Conservation (phyloP, 805 yeast species). For the Ogataea ganodermae region DNA sequence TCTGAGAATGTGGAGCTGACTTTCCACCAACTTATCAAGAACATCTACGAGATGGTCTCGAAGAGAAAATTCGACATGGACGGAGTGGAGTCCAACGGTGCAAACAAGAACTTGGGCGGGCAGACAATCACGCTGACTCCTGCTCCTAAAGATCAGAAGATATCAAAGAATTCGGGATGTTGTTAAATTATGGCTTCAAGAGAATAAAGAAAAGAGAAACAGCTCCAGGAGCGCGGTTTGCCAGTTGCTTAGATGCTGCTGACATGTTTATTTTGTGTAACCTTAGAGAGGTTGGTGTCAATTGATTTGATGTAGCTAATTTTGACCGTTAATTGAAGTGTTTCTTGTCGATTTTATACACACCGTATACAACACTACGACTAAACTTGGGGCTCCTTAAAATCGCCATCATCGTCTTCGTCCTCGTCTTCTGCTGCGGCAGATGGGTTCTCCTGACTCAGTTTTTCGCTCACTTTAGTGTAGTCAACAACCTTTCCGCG, state of each 20-base stretch:
- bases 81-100: conserved; percentile 49
- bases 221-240: not conserved
- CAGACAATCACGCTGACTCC: conserved; percentile 93
- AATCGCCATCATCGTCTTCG: conserved; percentile 52
- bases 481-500: conserved; percentile 88
- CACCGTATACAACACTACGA: not conserved
- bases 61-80: conserved; percentile 90
- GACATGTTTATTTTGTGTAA: not conserved
- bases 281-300: conserved; percentile 5
- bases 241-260: not conserved
- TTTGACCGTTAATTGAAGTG: conserved; percentile 1
- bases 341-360: not conserved
- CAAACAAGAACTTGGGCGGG: conserved; percentile 64
- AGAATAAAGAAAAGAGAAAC: not conserved
- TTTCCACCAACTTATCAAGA: conserved; percentile 88
- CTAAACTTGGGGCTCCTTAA: conserved; percentile 42
- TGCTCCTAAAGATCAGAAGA: conserved; percentile 78
- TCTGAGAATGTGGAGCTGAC: conserved; percentile 94
- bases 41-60: conserved; percentile 91
- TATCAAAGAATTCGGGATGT: conserved; percentile 61
- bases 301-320: conserved; percentile 8
- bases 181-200: conserved; percentile 45
- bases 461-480: conserved; percentile 72
- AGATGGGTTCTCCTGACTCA: conserved; percentile 48
- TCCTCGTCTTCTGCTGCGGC: conserved; percentile 50